Percentiles rank a stretch among this genome's conserved stretches.
phyloP scores from a whole-genome alignment of 495 filamentous ascomycete genomes.

The Daldinia bambusicola region DNA sequence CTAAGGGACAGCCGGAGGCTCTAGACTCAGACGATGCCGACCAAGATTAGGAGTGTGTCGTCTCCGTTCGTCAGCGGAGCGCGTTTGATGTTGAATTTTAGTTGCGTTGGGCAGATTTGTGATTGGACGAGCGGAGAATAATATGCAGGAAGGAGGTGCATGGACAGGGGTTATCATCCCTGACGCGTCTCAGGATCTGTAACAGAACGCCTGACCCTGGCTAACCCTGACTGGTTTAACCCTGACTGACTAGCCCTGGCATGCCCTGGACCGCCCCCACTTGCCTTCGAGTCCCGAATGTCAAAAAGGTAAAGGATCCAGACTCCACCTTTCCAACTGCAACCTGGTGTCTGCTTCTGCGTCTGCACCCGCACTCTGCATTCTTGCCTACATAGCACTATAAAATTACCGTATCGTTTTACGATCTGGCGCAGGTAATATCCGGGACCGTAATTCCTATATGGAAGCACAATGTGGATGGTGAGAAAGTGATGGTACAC shows the following conservation, averaged over 20 bases:
- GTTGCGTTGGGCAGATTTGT: constrained; percentile 36
- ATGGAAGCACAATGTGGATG: neutral
- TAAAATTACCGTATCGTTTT: neutral
- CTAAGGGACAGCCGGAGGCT: constrained; percentile 11
- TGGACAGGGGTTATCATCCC: constrained; percentile 40
- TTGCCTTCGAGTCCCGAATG: constrained; percentile 26
- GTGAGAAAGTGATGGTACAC: neutral
- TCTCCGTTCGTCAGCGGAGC: constrained; percentile 46
- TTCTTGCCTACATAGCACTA: neutral
- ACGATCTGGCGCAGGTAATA: neutral
- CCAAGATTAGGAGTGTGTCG: constrained; percentile 45
- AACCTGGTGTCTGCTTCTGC: neutral
- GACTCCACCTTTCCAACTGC: constrained; percentile 1
- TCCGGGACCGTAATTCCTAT: neutral
- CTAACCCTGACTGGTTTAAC: neutral
- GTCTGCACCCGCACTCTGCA: constrained; percentile 6
- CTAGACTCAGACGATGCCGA: constrained; percentile 40
- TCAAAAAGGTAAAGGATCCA: constrained; percentile 27
- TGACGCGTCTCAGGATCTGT: constrained; percentile 46
- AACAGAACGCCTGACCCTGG: constrained; percentile 38
- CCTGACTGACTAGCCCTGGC: constrained; percentile 16
- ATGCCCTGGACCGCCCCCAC: constrained; percentile 14
- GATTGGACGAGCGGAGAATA: constrained; percentile 43
- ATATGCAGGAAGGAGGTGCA: constrained; percentile 42
- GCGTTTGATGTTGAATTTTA: constrained; percentile 47